Evolutionary conservation across 805 yeast species (phyloP).

Genomic region (Starmerella stellata): DNA sequence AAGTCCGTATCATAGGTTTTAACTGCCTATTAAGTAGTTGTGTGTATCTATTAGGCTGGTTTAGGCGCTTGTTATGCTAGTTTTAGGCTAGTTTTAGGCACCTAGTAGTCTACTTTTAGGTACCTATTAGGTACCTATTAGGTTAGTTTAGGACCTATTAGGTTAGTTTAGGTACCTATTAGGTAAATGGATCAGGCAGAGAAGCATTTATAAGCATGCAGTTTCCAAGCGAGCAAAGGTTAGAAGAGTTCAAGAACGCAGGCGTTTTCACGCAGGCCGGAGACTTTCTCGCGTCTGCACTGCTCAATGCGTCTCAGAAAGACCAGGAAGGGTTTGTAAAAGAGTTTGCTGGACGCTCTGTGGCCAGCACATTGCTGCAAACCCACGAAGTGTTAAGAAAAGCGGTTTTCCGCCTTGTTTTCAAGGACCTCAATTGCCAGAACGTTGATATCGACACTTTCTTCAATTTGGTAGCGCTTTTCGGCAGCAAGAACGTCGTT

Average conservation of each 20-base stretch:
- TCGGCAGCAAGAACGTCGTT: slow-evolving; percentile 15
- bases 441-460: slow-evolving; percentile 15
- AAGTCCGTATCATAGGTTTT: too few species aligned
- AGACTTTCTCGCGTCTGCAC: background rate
- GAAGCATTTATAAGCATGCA: background rate
- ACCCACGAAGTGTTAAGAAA: slow-evolving; percentile 5
- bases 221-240: background rate
- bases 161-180: too few species aligned
- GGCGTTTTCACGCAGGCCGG: background rate
- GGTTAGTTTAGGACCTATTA: too few species aligned
- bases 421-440: slow-evolving; percentile 1
- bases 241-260: background rate
- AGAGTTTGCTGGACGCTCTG: background rate
- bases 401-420: slow-evolving; percentile 6
- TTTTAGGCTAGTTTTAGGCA: too few species aligned
- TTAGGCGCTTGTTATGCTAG: too few species aligned
- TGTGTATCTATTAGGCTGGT: too few species aligned
- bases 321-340: background rate
- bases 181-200: too few species aligned
- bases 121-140: too few species aligned
- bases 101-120: too few species aligned
- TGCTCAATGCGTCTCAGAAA: background rate
- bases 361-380: background rate
- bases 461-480: slow-evolving; percentile 17
- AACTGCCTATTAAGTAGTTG: too few species aligned